Conservation (phyloP, 2,329 filamentous ascomycete genomes). For the Alternaria triticina region DNA sequence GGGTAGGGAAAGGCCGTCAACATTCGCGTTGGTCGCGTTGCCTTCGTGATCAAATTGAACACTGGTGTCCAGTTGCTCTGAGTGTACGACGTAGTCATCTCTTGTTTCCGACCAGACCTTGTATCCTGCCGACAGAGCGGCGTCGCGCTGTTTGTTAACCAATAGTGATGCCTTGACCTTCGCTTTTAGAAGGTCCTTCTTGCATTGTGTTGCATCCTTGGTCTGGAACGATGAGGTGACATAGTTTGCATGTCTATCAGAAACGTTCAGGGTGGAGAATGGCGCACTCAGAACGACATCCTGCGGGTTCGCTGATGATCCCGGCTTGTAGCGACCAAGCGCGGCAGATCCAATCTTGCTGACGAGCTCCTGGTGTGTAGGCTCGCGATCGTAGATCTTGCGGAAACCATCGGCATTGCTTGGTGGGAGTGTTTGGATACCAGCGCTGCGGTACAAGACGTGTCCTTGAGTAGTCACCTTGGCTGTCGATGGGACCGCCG, state of each 20-base stretch:
- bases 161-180: conserved; percentile 20
- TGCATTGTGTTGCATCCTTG: not conserved
- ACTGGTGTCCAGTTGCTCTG: conserved; percentile 10
- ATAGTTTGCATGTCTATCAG: not conserved
- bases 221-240: conserved; percentile 25
- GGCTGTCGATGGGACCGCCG: not conserved
- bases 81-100: conserved; percentile 19
- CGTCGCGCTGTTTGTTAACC: conserved; percentile 10
- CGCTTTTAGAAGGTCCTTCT: conserved; percentile 11
- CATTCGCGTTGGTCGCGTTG: not conserved
- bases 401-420: conserved; percentile 8
- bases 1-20: conserved; percentile 1
- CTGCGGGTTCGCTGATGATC: not conserved
- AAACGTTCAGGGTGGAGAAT: not conserved
- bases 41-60: conserved; percentile 12
- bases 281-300: conserved; percentile 7
- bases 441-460: conserved; percentile 18
- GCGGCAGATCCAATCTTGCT: conserved; percentile 13
- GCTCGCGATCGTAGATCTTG: conserved; percentile 18
- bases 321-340: conserved; percentile 12
- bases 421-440: conserved; percentile 21
- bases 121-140: conserved; percentile 13
- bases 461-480: not conserved
- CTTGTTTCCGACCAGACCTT: conserved; percentile 12
- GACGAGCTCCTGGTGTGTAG: conserved; percentile 3